Evolutionary conservation across 2,329 filamentous ascomycete species (phyloP).

Genomic region (Paraconiothyrium sp.): DNA sequence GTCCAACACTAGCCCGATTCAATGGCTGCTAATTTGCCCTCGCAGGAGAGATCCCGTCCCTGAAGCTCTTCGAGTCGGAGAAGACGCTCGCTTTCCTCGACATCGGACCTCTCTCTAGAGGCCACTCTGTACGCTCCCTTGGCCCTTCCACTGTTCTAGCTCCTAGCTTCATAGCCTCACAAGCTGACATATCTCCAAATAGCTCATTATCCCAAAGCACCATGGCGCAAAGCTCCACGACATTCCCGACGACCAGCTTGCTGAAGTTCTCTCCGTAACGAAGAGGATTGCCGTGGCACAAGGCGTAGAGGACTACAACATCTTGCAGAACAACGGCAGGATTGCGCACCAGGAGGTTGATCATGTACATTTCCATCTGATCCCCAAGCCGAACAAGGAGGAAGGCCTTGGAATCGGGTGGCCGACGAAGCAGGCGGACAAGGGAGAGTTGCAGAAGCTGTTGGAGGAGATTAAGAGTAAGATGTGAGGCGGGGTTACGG

Average conservation of each 20-base stretch:
- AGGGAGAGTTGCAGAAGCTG: slow-evolving; percentile 82
- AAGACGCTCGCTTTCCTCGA: slow-evolving; percentile 96
- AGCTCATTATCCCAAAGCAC: slow-evolving; percentile 96
- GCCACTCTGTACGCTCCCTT: slow-evolving; percentile 78
- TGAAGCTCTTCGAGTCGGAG: slow-evolving; percentile 95
- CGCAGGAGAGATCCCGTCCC: slow-evolving; percentile 89
- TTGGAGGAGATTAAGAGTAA: slow-evolving; percentile 87
- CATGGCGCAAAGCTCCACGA: slow-evolving; percentile 92
- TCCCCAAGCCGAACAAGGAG: slow-evolving; percentile 87
- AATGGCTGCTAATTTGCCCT: slow-evolving; percentile 14
- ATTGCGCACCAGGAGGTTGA: slow-evolving; percentile 92
- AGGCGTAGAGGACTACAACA: slow-evolving; percentile 84
- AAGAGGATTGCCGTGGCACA: slow-evolving; percentile 86
- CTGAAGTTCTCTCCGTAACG: slow-evolving; percentile 83
- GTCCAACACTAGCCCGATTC: slow-evolving; percentile 18
- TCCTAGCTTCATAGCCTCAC: neutral
- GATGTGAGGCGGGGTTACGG: slow-evolving; percentile 65
- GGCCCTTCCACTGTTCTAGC: neutral
- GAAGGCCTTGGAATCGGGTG: slow-evolving; percentile 85
- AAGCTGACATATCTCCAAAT: neutral
- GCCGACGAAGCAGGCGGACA: slow-evolving; percentile 79
- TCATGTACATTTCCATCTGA: slow-evolving; percentile 97
- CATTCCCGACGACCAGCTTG: slow-evolving; percentile 87
- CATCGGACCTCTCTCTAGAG: slow-evolving; percentile 87
- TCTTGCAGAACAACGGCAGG: slow-evolving; percentile 94